Evolutionary conservation across 2,329 filamentous ascomycete species (phyloP), one percentile per base, ranked within the genome.

Genomic region (Harringtonia lauricola): DNA sequence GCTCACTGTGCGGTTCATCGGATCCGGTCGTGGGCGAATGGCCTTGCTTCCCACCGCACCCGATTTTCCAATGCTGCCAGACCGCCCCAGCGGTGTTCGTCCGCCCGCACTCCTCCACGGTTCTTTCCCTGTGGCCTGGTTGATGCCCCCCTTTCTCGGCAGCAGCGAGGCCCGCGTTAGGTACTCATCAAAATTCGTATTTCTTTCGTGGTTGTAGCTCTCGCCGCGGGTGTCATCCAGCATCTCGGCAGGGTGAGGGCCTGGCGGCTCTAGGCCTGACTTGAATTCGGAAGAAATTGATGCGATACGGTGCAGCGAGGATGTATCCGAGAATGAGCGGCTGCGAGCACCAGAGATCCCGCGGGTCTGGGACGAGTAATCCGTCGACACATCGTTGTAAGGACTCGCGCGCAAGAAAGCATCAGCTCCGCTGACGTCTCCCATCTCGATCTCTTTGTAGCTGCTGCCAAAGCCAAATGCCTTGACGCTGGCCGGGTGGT

Each of bases 401-500:
- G 33, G 48, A 37, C 17, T 49, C 12, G 44, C 42, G 35, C 42
- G 50, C 38, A 49, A 48, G 18, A 40, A 47, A 4, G 15, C n/a
- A 29, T 47, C 45, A 13, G 42, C 47, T 3, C 42, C 47, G 34
- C 55, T 15, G 41, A 41, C 14, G 50, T 56, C 37, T 54, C 59
- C 46, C 53, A 57, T 26, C 55, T 59, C 49, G 34, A 49, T 42
- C 30, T 56, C 44, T 33, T 54, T 44, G 45, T 57, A 54, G 42
- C 51, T 52, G 45, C 52, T 48, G 48, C 51, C 52, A 58, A 65
- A 72, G 35, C 70, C 68, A 51, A 64, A 72, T 15, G 61, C 57
- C 50, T 73, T 72, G 47, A 67, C 59, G 56, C 74, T 71, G 47
- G 63, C 58, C 9, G 71, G 65, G 33, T 70, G 62, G 47, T 66